Conservation (phyloP, 768 basidiomycete species). For the Pleurotus tuoliensis region DNA sequence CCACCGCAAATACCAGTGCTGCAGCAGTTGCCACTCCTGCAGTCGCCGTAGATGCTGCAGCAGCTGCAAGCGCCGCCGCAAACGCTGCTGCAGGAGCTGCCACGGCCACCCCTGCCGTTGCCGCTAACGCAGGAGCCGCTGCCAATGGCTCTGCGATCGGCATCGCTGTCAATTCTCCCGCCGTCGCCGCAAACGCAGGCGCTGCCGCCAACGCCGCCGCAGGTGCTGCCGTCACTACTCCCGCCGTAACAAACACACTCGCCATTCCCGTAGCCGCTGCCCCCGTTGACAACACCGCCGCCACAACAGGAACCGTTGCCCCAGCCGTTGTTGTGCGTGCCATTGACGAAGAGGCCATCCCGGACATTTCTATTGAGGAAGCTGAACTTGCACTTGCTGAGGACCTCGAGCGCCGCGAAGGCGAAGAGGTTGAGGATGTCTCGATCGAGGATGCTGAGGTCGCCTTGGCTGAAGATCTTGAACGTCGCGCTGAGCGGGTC, state of each 20-base stretch:
- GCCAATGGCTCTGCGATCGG: background rate
- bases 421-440: background rate
- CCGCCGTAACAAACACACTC: background rate
- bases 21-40: background rate
- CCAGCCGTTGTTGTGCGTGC: conserved; percentile 1
- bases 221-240: background rate
- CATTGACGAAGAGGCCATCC: background rate
- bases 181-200: background rate
- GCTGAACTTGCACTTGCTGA: conserved; percentile 7
- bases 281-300: background rate
- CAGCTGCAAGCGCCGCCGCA: background rate
- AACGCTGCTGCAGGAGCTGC: too few species aligned
- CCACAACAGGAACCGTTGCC: background rate
- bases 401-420: conserved; percentile 2
- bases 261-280: background rate
- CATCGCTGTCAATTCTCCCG: background rate
- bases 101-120: background rate
- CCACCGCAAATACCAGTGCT: too few species aligned
- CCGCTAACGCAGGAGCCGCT: background rate
- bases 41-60: background rate
- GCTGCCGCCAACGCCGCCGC: background rate
- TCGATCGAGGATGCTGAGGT: conserved; percentile 6
- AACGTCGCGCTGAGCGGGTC: conserved; percentile 6
- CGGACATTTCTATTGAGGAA: conserved; percentile 5
- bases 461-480: conserved; percentile 4